phyloP scores from a whole-genome alignment of 73 alveolate genomes.

The Urostyla sp. region DNA sequence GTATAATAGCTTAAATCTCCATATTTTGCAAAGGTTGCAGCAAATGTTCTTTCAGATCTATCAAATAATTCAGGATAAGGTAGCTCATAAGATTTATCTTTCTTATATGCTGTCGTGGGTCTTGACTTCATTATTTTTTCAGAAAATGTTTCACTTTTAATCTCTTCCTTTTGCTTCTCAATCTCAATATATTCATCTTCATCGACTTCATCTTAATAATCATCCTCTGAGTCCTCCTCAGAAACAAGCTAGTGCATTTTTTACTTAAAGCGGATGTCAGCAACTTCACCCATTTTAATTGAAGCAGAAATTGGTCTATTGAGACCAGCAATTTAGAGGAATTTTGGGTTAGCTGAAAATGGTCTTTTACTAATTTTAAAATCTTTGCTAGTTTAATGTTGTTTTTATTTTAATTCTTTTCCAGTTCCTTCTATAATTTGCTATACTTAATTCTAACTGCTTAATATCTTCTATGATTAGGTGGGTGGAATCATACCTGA shows the following conservation, averaged over 20 bases:
- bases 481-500: slow-evolving; percentile 24
- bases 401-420: no score
- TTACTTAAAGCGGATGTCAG: slow-evolving; percentile 46
- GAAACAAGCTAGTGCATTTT: slow-evolving; percentile 32
- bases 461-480: slow-evolving; percentile 18
- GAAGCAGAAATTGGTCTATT: slow-evolving; percentile 32
- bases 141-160: slow-evolving; percentile 24
- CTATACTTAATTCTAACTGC: no score
- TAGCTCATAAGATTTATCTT: slow-evolving; percentile 52
- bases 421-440: no score
- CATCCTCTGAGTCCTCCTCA: slow-evolving; percentile 64
- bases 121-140: slow-evolving; percentile 59
- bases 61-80: slow-evolving; percentile 95
- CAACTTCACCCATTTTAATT: slow-evolving; percentile 20
- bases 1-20: slow-evolving; percentile 95
- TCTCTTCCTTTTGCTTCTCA: slow-evolving; percentile 24
- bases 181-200: no score
- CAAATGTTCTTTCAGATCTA: slow-evolving; percentile 95
- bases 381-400: no score
- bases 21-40: slow-evolving; percentile 95
- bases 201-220: slow-evolving; percentile 5
- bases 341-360: slow-evolving; percentile 62
- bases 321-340: slow-evolving; percentile 15
- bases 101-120: slow-evolving; percentile 67
- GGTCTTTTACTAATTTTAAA: slow-evolving; percentile 49